phyloP scores from a whole-genome alignment of 495 filamentous ascomycete genomes.

The Xylaria acuta region DNA sequence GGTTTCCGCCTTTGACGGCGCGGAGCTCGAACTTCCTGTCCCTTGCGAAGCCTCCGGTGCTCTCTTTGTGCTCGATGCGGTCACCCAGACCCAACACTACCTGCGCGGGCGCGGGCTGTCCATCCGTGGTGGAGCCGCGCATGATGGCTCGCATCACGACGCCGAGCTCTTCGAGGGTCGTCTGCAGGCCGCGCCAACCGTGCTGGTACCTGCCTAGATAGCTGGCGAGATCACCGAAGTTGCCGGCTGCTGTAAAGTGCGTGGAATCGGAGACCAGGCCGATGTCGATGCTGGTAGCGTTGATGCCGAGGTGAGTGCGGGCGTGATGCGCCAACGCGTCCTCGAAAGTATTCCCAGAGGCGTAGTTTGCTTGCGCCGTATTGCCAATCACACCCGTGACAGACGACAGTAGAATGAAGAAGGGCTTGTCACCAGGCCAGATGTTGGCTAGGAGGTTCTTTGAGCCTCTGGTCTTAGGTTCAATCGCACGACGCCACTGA shows the following conservation, averaged over 20 bases:
- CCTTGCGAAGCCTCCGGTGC: slow-evolving; percentile 11
- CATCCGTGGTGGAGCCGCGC: slow-evolving; percentile 8
- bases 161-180: slow-evolving; percentile 12
- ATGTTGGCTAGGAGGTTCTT: slow-evolving; percentile 55
- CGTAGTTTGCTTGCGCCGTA: slow-evolving; percentile 60
- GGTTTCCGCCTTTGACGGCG: background rate
- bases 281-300: slow-evolving; percentile 50
- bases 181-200: slow-evolving; percentile 1
- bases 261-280: slow-evolving; percentile 36
- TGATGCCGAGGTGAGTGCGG: slow-evolving; percentile 34
- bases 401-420: slow-evolving; percentile 63
- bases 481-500: slow-evolving; percentile 48
- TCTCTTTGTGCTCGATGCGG: slow-evolving; percentile 13
- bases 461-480: slow-evolving; percentile 58
- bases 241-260: slow-evolving; percentile 12
- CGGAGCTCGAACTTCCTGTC: slow-evolving; percentile 22
- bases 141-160: slow-evolving; percentile 13
- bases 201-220: slow-evolving; percentile 19
- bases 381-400: slow-evolving; percentile 55
- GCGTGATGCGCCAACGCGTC: slow-evolving; percentile 50
- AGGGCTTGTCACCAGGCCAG: slow-evolving; percentile 35
- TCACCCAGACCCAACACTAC: slow-evolving; percentile 15
- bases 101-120: background rate
- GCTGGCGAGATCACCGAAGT: slow-evolving; percentile 14
- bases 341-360: slow-evolving; percentile 60